Evolutionary conservation across 169 alveolate genomes (phyloP).

Genomic region (Blepharisma undulans): DNA sequence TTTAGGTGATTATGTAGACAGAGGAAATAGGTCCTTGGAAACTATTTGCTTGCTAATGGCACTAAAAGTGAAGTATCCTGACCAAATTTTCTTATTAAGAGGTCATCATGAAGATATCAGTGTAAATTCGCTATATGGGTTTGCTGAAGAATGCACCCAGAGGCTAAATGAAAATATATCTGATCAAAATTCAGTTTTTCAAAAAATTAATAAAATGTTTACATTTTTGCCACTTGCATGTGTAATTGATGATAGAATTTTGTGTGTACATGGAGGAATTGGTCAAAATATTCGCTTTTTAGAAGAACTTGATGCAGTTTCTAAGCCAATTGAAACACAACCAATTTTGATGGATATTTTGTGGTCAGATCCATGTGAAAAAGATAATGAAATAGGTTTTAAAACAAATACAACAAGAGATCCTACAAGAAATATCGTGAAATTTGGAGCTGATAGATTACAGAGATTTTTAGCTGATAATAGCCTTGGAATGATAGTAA

Average conservation of each 20-base stretch:
- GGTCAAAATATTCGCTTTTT: slow-evolving; percentile 68
- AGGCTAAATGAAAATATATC: slow-evolving; percentile 95
- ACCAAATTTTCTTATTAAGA: slow-evolving; percentile 95
- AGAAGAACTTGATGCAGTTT: slow-evolving; percentile 26
- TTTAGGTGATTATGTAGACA: slow-evolving; percentile 98
- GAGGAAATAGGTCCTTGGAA: slow-evolving; percentile 94
- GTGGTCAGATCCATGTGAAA: slow-evolving; percentile 95
- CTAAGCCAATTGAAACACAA: slow-evolving; percentile 22
- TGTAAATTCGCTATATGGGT: slow-evolving; percentile 98
- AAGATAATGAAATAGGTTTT: slow-evolving; percentile 96
- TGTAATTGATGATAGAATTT: slow-evolving; percentile 94
- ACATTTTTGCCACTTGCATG: slow-evolving; percentile 99
- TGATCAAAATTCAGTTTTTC: slow-evolving; percentile 94
- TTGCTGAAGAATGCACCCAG: slow-evolving; percentile 96
- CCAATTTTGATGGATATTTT: background rate
- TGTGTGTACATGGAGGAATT: slow-evolving; percentile 99
- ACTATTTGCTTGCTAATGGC: slow-evolving; percentile 96
- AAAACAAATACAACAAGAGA: slow-evolving; percentile 97
- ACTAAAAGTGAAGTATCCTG: slow-evolving; percentile 90
- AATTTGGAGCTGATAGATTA: slow-evolving; percentile 95
- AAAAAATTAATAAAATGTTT: slow-evolving; percentile 93
- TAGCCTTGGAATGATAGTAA: slow-evolving; percentile 62
- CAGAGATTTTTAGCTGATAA: slow-evolving; percentile 81
- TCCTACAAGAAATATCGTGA: slow-evolving; percentile 98
- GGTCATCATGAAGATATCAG: slow-evolving; percentile 99